Evolutionary conservation across 371 early-diverging fungal genomes (phyloP), one percentile per base, ranked within the genome.

Genomic region (Dichotomocladium elegans): DNA sequence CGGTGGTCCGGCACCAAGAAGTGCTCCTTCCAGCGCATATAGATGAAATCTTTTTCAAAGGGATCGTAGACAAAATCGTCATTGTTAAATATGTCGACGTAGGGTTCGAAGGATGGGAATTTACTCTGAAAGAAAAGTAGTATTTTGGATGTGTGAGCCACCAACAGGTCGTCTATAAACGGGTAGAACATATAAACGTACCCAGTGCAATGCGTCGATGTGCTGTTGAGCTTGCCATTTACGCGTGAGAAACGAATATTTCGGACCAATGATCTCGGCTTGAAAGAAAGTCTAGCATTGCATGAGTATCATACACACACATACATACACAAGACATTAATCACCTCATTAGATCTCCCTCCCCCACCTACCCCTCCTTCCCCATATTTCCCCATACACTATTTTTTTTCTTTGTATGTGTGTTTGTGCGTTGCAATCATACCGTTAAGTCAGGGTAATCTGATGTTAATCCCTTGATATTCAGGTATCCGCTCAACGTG

Each of bases 11-110:
- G 96, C 4, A 96, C 93, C 34, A 97, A 67, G 65, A 96, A 97
- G 53, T 88, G 89, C 68, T 97, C 98, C 81, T 95, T 97, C 96
- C 96, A 95, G 29, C 97, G 83, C 97, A 97, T 97, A 65, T 91
- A 97, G 25, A 97, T 72, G 53, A 80, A 82, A 53, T 93, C 90
- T 34, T 77, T 72, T 57, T 84, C 77, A 22, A 66, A 54, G 47
- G 83, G 87, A 65, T 90, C 87, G 58, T 86, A 89, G 9, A 63
- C 63, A 64, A 87, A 86, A 22, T 68, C 76, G 50, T 90, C 88
- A 30, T 83, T 43, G 53, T 88, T 86, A 61, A 94, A 91, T 1
- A 54, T 60, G 17, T 79, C 64, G 63, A 76, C 66, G 70, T 55
- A 73, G 0, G 79, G 80, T 29, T 68, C 60, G 57, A 90, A 93